Evolutionary conservation across 2,329 filamentous ascomycete genomes (phyloP).

Genomic region (Botryotinia narcissicola): DNA sequence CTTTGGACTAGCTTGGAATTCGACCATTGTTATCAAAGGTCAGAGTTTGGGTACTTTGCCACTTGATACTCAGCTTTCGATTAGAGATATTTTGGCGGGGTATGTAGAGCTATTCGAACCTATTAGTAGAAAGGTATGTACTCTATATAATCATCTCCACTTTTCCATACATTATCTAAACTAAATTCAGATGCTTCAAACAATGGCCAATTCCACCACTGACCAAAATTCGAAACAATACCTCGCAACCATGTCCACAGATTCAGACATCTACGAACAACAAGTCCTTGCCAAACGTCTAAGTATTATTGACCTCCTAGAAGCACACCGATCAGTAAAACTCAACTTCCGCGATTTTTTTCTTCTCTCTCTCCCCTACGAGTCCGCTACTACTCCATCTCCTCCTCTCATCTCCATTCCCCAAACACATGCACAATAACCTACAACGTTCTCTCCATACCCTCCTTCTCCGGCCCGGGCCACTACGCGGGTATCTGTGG

Average conservation of each 20-base stretch:
- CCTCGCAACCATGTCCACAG: background rate
- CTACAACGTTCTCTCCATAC: background rate
- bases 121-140: background rate
- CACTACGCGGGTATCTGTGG: background rate
- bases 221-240: background rate
- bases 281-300: slow-evolving; percentile 40
- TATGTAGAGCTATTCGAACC: slow-evolving; percentile 3
- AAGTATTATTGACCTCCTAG: slow-evolving; percentile 67
- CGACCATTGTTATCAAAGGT: background rate
- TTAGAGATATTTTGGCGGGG: background rate
- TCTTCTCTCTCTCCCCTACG: background rate
- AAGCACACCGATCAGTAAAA: slow-evolving; percentile 49
- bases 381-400: background rate
- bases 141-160: background rate
- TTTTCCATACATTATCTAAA: background rate
- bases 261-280: background rate
- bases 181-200: background rate
- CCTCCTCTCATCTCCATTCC: background rate
- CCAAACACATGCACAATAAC: background rate
- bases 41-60: background rate
- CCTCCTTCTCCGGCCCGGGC: background rate
- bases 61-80: background rate
- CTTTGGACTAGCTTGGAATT: slow-evolving; percentile 61
- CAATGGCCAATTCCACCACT: background rate
- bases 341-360: background rate